phyloP scores from a whole-genome alignment of 192 early-diverging fungal species.

The Linnemannia hyalina region DNA sequence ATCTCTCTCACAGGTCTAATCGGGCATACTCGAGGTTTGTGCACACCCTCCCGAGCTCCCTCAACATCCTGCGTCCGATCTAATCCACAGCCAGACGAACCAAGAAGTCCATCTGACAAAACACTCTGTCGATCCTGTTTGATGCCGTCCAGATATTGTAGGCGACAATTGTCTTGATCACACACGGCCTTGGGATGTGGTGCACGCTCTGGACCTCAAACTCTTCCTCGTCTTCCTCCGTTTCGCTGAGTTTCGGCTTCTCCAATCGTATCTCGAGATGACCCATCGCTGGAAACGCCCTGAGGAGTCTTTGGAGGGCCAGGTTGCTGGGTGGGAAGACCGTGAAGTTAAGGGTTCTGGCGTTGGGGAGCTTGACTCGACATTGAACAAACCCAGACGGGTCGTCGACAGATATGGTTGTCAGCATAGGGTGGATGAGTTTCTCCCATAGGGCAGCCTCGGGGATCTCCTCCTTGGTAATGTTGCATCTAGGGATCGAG shows the following conservation, averaged over 20 bases:
- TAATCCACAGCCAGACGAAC: neutral
- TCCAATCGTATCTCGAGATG: neutral
- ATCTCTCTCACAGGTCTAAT: neutral
- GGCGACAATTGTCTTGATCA: neutral
- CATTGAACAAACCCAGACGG: neutral
- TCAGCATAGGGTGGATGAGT: neutral
- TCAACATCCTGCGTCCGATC: neutral
- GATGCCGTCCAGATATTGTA: neutral
- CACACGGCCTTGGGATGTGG: neutral
- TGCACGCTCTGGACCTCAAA: neutral
- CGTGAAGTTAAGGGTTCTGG: neutral
- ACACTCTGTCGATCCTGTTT: neutral
- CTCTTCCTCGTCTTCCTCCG: neutral
- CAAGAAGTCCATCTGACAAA: neutral
- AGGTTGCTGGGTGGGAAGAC: neutral
- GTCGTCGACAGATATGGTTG: neutral
- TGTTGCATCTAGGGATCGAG: neutral
- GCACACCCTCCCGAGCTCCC: neutral
- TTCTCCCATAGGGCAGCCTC: neutral
- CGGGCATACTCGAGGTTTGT: neutral
- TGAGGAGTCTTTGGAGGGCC: neutral
- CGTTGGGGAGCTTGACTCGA: neutral
- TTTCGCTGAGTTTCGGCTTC: neutral
- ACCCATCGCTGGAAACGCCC: neutral
- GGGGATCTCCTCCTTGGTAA: neutral